Evolutionary conservation across 306 rosid genomes (phyloP), one percentile per base, ranked within the genome.

Genomic region (Acacia confusa): DNA sequence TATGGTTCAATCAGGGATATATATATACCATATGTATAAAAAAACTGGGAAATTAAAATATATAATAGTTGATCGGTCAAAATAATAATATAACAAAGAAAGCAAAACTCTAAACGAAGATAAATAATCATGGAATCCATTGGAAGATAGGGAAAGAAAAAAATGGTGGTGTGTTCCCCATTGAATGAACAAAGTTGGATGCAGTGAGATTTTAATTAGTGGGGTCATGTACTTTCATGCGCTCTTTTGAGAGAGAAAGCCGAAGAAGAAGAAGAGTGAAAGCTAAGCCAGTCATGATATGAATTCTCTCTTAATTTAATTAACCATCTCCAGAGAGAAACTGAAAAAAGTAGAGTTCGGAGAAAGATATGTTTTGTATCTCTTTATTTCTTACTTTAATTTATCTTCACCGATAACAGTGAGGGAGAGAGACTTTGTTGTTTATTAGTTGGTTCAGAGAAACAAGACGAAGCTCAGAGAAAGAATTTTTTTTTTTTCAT

Each of bases 31-130:
- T 50, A 5, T 36, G 14, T 47, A 47, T 14, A 48, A 14, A 4
- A 48, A 48, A 48, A 48, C 20, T 4, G 16, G 16, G 6, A 27
- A 38, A n/a, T n/a, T n/a, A n/a, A n/a, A 58, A 40, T 66, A 57
- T 82, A 78, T 70, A 78, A 44, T 10, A 58, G 17, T 7, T 83
- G 81, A 75, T 79, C 32, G n/a, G 52, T 82, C 79, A 76, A 68
- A 12, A 60, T 11, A 60, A 24, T 1, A 3, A 47, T 11, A 47
- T 47, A 47, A 47, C 3, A 9, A 67, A 52, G 63, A 79, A 2
- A 50, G 12, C 27, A 57, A 76, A 70, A 64, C 53, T 55, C 55
- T 78, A 77, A 55, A 55, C 20, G 27, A 52, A 6, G 24, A 52
- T 52, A 76, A 6, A 80, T 79, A 36, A 63, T 73, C 65, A 64